Evolutionary conservation across 768 basidiomycete species (phyloP).

Genomic region (Russula dissimulans): DNA sequence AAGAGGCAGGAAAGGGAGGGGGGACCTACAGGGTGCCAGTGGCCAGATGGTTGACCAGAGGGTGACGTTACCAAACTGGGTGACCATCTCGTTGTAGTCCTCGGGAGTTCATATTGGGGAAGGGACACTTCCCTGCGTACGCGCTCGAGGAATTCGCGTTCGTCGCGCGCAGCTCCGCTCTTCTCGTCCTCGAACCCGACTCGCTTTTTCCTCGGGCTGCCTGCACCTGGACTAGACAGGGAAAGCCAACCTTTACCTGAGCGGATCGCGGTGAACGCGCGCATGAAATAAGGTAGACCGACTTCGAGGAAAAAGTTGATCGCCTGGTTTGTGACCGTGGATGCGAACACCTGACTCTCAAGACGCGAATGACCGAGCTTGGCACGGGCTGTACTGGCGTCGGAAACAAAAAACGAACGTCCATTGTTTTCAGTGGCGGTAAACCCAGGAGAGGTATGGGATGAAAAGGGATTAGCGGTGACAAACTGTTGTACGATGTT

Average conservation of each 20-base stretch:
- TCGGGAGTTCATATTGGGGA: conserved; percentile 74
- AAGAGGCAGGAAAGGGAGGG: background rate
- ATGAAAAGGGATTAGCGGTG: conserved; percentile 9
- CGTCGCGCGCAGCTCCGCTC: conserved; percentile 41
- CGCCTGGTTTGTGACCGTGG: conserved; percentile 81
- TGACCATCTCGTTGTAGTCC: conserved; percentile 96
- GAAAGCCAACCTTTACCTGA: conserved; percentile 25
- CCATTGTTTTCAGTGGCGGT: conserved; percentile 20
- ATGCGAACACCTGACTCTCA: conserved; percentile 89
- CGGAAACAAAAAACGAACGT: conserved; percentile 5
- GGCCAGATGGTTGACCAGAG: conserved; percentile 96
- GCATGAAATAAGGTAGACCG: conserved; percentile 68
- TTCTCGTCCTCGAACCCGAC: conserved; percentile 67
- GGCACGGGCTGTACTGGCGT: conserved; percentile 31
- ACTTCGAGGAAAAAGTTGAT: conserved; percentile 72
- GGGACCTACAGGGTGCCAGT: conserved; percentile 57
- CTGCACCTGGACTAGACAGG: conserved; percentile 11
- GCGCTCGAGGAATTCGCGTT: conserved; percentile 69
- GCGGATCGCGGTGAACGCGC: conserved; percentile 45
- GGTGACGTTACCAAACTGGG: conserved; percentile 87
- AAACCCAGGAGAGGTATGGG: conserved; percentile 11
- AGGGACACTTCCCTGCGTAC: conserved; percentile 70
- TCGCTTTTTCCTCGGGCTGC: conserved; percentile 45
- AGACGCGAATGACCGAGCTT: conserved; percentile 64
- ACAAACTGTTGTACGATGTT: conserved; percentile 32